Percentiles rank a stretch among this genome's conserved stretches.
These are phyloP conservation scores for Akanthomyces lecanii DNA, from an alignment of 2,329 filamentous ascomycete genomes.

Conservation along the genomic window DNA sequence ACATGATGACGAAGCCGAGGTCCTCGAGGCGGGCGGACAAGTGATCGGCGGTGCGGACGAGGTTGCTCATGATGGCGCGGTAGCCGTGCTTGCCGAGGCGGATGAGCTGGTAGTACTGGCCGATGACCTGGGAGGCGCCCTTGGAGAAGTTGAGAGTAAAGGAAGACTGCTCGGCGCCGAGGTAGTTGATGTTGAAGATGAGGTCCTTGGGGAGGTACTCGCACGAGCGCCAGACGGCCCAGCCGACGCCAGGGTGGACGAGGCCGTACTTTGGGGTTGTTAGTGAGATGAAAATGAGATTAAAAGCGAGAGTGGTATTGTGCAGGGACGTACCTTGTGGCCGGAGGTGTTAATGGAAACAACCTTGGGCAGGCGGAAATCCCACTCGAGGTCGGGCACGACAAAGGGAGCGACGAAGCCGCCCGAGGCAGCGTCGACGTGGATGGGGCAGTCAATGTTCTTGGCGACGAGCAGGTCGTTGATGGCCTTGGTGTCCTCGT, in stretches of 20 bases:
- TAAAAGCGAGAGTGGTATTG: too few species aligned
- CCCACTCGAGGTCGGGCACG: constrained; percentile 78
- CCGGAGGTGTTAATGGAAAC: constrained; percentile 93
- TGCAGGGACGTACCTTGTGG: constrained; percentile 64
- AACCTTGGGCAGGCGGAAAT: constrained; percentile 84
- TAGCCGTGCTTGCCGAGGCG: constrained; percentile 91
- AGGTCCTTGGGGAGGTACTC: constrained; percentile 85
- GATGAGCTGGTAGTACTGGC: constrained; percentile 96
- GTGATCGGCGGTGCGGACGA: constrained; percentile 87
- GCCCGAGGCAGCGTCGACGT: constrained; percentile 88
- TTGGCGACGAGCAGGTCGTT: constrained; percentile 79
- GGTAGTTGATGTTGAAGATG: constrained; percentile 99
- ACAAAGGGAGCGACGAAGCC: constrained; percentile 94
- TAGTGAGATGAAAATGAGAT: not conserved
- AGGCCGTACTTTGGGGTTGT: constrained; percentile 44
- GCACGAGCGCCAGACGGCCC: constrained; percentile 83
- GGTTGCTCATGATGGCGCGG: constrained; percentile 87
- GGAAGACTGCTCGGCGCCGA: constrained; percentile 89
- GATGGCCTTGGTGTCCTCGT: constrained; percentile 88
- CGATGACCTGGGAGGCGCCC: constrained; percentile 89
- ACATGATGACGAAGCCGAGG: constrained; percentile 85
- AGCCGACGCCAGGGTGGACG: constrained; percentile 88
- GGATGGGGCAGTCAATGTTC: constrained; percentile 76
- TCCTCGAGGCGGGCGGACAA: constrained; percentile 67
- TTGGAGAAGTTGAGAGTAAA: constrained; percentile 98